phyloP scores from a whole-genome alignment of 2,329 filamentous ascomycete genomes.

The Pyricularia sp. region DNA sequence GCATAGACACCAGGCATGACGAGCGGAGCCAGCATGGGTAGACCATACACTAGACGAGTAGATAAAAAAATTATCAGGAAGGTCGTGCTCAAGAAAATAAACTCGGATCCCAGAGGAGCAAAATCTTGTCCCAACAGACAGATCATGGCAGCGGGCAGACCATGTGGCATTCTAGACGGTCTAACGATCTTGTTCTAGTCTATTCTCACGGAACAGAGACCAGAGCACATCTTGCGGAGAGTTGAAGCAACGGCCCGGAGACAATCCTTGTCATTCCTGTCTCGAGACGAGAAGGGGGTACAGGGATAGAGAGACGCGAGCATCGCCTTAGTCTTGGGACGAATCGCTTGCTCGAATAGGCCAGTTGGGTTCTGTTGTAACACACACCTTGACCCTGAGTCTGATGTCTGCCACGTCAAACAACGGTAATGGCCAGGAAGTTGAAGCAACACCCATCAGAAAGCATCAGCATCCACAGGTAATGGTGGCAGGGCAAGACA shows the following conservation, averaged over 20 bases:
- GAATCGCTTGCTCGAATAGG: background rate
- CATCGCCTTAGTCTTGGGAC: background rate
- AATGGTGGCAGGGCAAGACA: background rate
- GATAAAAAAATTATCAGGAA: background rate
- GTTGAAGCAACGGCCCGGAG: background rate
- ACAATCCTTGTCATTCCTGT: background rate
- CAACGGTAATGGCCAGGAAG: background rate
- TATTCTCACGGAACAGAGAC: background rate
- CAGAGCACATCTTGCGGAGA: background rate
- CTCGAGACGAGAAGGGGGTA: background rate
- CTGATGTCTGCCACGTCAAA: background rate
- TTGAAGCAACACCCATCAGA: background rate
- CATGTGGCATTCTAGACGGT: background rate
- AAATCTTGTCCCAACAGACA: background rate
- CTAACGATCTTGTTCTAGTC: background rate
- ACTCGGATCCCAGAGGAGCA: background rate
- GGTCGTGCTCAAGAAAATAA: background rate
- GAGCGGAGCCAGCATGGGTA: background rate
- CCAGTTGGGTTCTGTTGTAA: background rate
- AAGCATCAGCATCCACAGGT: background rate
- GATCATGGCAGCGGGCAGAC: background rate
- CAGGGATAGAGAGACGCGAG: background rate
- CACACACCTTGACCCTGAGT: background rate
- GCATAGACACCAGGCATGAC: background rate
- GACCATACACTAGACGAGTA: background rate